A percentile compares a stretch with the other conserved stretches of the same genome.
These are phyloP conservation scores for Neofusicoccum umdonicola DNA, from an alignment of 2,329 filamentous ascomycete genomes.

Conservation along the genomic window DNA sequence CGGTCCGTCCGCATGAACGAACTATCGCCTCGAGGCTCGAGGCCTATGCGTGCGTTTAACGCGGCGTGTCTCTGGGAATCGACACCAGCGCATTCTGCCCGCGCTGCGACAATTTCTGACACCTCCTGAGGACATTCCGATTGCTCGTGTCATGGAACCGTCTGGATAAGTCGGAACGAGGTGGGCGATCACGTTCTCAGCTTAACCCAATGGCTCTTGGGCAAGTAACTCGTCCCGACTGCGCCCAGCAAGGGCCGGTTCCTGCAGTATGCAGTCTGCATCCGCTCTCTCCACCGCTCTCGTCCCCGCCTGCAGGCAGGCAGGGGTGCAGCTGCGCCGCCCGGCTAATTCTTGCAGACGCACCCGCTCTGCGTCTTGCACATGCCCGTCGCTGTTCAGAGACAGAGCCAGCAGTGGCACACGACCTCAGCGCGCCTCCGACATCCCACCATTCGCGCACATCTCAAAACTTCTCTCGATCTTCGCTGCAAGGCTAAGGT, in stretches of 20 bases:
- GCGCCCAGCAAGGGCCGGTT: constrained; percentile 4
- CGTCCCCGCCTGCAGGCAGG: not conserved
- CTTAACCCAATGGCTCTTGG: not conserved
- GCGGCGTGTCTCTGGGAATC: not conserved
- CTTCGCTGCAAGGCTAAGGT: not conserved
- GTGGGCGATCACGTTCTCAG: not conserved
- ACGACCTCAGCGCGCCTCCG: not conserved
- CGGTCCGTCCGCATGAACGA: not conserved
- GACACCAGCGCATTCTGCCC: not conserved
- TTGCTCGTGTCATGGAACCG: not conserved
- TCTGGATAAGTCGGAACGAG: constrained; percentile 1
- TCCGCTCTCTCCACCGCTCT: not conserved
- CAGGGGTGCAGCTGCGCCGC: not conserved
- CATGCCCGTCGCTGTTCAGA: not conserved
- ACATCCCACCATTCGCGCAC: not conserved
- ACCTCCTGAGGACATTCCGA: not conserved
- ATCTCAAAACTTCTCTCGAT: not conserved
- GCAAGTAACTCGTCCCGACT: not conserved
- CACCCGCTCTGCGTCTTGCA: not conserved
- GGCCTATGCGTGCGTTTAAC: not conserved
- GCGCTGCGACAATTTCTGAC: not conserved
- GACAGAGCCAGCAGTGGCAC: not conserved
- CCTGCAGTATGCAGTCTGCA: constrained; percentile 6
- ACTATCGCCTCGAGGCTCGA: not conserved
- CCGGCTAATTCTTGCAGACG: constrained; percentile 4